Evolutionary conservation across 768 basidiomycete species (phyloP).

Genomic region (Trametes cinnabarina): DNA sequence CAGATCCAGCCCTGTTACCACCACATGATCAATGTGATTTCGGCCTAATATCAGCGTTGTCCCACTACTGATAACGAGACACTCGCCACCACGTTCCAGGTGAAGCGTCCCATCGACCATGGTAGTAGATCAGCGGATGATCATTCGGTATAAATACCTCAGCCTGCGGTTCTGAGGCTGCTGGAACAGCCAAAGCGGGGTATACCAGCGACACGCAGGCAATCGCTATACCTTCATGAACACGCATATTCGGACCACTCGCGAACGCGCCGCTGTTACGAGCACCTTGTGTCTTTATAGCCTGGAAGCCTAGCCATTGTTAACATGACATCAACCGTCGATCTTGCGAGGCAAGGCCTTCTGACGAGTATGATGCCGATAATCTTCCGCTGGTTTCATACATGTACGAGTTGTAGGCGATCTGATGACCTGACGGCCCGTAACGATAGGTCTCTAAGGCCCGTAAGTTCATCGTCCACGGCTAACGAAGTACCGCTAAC

Average conservation of each 20-base stretch:
- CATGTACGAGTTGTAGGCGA: not conserved
- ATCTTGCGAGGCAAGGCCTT: not conserved
- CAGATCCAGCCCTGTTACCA: constrained; percentile 48
- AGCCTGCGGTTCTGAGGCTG: not conserved
- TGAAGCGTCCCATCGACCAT: constrained; percentile 52
- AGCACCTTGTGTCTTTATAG: not conserved
- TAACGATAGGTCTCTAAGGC: not conserved
- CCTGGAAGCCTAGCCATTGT: not conserved
- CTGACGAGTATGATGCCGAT: constrained; percentile 1
- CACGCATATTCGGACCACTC: not conserved
- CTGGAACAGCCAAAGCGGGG: not conserved
- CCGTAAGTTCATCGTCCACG: not conserved
- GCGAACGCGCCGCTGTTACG: not conserved
- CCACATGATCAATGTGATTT: not conserved
- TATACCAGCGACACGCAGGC: not conserved
- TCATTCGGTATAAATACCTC: constrained; percentile 31
- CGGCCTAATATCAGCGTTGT: no score
- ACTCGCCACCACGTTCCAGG: constrained; percentile 58
- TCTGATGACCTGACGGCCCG: not conserved
- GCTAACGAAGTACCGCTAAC: not conserved
- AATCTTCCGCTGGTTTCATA: not conserved
- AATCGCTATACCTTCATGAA: not conserved
- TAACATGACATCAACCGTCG: not conserved
- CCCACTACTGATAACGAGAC: no score
- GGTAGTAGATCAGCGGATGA: constrained; percentile 45